Evolutionary conservation across 805 yeast species (phyloP).

Genomic region (Kluyveromyces nonfermentans): DNA sequence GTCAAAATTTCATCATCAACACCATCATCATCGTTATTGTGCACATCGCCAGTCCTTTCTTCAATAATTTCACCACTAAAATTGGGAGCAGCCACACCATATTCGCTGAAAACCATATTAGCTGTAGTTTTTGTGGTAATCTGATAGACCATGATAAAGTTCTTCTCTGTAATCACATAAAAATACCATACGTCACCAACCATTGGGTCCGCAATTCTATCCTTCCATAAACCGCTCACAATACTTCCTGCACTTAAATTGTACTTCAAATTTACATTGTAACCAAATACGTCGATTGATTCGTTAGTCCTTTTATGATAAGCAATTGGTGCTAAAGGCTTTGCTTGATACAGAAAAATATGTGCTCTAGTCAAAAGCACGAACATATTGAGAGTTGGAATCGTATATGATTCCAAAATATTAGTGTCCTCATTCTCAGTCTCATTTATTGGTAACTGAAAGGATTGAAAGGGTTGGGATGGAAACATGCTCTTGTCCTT

Average conservation of each 20-base stretch:
- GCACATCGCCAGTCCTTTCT: slow-evolving; percentile 4
- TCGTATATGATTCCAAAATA: slow-evolving; percentile 17
- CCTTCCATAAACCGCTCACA: slow-evolving; percentile 12
- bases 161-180: slow-evolving; percentile 23
- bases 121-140: slow-evolving; percentile 17
- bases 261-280: slow-evolving; percentile 8
- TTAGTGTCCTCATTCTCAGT: slow-evolving; percentile 12
- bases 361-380: slow-evolving; percentile 22
- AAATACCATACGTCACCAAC: slow-evolving; percentile 16
- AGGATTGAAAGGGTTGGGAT: slow-evolving; percentile 21
- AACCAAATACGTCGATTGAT: slow-evolving; percentile 26
- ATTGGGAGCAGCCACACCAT: slow-evolving; percentile 23
- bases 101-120: slow-evolving; percentile 18
- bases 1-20: slow-evolving; percentile 27
- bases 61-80: slow-evolving; percentile 7
- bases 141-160: slow-evolving; percentile 25
- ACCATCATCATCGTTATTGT: slow-evolving; percentile 14
- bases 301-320: slow-evolving; percentile 22
- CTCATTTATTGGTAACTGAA: slow-evolving; percentile 9
- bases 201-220: slow-evolving; percentile 4
- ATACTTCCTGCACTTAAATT: slow-evolving; percentile 6
- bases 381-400: slow-evolving; percentile 22
- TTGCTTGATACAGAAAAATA: slow-evolving; percentile 24
- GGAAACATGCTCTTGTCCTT: slow-evolving; percentile 24
- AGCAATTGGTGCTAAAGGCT: slow-evolving; percentile 27